Conservation (phyloP, 352 stramenopile species). For the Phytophthora pluvialis region DNA sequence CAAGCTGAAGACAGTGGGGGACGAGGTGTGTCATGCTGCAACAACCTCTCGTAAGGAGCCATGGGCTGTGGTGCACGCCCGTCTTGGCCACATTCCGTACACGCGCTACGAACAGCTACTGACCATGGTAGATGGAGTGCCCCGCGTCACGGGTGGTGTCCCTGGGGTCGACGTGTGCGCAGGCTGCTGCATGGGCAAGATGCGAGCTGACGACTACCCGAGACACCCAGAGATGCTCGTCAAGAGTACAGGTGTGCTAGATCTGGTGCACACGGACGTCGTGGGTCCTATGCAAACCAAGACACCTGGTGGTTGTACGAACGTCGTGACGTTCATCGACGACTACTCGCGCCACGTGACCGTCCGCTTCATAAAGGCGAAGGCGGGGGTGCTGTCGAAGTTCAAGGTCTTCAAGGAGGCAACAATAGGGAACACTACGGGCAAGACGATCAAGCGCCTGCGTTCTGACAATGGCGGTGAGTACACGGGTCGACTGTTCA, state of each 20-base stretch:
- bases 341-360: conserved; percentile 26
- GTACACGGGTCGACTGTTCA: conserved; percentile 12
- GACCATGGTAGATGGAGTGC: conserved; percentile 16
- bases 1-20: conserved; percentile 26
- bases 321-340: conserved; percentile 27
- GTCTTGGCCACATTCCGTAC: conserved; percentile 19
- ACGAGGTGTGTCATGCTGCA: conserved; percentile 10
- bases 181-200: conserved; percentile 16
- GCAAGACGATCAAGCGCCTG: conserved; percentile 21
- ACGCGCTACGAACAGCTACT: conserved; percentile 20
- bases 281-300: conserved; percentile 28
- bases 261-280: conserved; percentile 16
- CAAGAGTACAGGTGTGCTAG: conserved; percentile 19
- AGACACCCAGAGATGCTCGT: conserved; percentile 10
- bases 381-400: conserved; percentile 25
- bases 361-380: conserved; percentile 28
- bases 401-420: conserved; percentile 10
- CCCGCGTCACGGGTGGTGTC: neutral
- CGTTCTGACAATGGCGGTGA: conserved; percentile 27
- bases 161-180: neutral
- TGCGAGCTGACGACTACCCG: conserved; percentile 1
- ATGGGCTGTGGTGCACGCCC: conserved; percentile 13
- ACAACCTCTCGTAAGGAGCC: conserved; percentile 8
- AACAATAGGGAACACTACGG: conserved; percentile 6
- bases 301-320: conserved; percentile 7